Evolutionary conservation across 2,329 filamentous ascomycete genomes (phyloP).

Genomic region (Aspergillus eucalypticola): DNA sequence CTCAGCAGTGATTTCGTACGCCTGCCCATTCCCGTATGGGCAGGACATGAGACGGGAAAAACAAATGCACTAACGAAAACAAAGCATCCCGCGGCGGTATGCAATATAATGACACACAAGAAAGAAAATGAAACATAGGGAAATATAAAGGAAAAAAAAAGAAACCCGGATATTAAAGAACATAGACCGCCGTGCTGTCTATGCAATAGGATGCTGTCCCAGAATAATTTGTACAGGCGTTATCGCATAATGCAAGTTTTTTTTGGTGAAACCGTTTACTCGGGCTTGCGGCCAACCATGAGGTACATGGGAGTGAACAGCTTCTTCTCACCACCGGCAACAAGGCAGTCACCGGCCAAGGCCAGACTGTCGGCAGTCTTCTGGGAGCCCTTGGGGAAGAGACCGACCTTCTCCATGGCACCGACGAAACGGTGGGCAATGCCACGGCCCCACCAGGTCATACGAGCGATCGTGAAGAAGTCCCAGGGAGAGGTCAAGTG

Average conservation of each 20-base stretch:
- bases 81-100: slow-evolving; percentile 23
- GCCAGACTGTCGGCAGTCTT: slow-evolving; percentile 94
- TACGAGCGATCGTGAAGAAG: slow-evolving; percentile 77
- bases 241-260: slow-evolving; percentile 9
- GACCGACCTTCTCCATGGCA: slow-evolving; percentile 68
- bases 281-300: slow-evolving; percentile 88
- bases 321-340: slow-evolving; percentile 81
- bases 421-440: slow-evolving; percentile 76
- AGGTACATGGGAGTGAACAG: slow-evolving; percentile 99
- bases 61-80: background rate
- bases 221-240: slow-evolving; percentile 19
- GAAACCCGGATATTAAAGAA: slow-evolving; percentile 20
- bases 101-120: slow-evolving; percentile 18
- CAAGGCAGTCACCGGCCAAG: slow-evolving; percentile 77
- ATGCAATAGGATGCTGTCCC: slow-evolving; percentile 15
- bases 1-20: slow-evolving; percentile 20
- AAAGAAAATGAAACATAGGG: slow-evolving; percentile 11
- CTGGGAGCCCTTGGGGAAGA: slow-evolving; percentile 81
- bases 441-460: slow-evolving; percentile 81
- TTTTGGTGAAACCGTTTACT: slow-evolving; percentile 28
- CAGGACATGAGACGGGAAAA: slow-evolving; percentile 16
- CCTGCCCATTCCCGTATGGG: slow-evolving; percentile 7
- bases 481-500: slow-evolving; percentile 80
- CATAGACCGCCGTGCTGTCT: slow-evolving; percentile 22
- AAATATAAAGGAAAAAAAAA: slow-evolving; percentile 6